Conservation (phyloP, 2,329 filamentous ascomycete species). For the Mariannaea elegans region DNA sequence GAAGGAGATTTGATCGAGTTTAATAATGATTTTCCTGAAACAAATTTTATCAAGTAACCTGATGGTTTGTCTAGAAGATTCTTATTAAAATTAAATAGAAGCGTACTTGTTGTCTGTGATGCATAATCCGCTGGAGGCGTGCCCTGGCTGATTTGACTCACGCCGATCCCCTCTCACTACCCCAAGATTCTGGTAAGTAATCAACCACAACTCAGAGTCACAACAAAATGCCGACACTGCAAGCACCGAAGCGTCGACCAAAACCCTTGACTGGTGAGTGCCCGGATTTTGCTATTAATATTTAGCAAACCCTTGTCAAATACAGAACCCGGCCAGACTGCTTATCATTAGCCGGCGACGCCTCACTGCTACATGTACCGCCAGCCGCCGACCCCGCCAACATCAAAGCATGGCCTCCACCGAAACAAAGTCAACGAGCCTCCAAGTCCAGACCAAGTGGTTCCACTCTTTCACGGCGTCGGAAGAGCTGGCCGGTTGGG, state of each 20-base stretch:
- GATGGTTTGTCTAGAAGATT: background rate
- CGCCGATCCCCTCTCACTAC: slow-evolving; percentile 26
- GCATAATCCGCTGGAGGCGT: background rate
- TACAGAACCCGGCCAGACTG: background rate
- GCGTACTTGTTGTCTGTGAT: background rate
- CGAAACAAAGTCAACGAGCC: background rate
- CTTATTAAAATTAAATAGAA: no score
- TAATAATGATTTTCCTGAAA: no score
- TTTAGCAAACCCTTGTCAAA: background rate
- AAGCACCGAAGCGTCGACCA: no score
- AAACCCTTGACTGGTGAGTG: no score
- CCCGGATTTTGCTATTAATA: background rate
- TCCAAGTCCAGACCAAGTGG: background rate
- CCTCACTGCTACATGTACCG: background rate
- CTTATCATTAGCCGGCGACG: background rate
- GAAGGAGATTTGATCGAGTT: background rate
- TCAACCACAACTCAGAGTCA: background rate
- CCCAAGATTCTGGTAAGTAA: background rate
- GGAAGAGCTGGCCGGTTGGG: slow-evolving; percentile 8
- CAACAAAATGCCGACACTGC: background rate
- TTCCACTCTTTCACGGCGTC: background rate
- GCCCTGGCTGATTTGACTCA: slow-evolving; percentile 35
- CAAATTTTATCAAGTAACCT: no score
- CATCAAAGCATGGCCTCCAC: background rate
- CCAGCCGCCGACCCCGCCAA: slow-evolving; percentile 1